phyloP scores from a whole-genome alignment of 192 early-diverging fungal genomes.

The Gonapodya prolifera region DNA sequence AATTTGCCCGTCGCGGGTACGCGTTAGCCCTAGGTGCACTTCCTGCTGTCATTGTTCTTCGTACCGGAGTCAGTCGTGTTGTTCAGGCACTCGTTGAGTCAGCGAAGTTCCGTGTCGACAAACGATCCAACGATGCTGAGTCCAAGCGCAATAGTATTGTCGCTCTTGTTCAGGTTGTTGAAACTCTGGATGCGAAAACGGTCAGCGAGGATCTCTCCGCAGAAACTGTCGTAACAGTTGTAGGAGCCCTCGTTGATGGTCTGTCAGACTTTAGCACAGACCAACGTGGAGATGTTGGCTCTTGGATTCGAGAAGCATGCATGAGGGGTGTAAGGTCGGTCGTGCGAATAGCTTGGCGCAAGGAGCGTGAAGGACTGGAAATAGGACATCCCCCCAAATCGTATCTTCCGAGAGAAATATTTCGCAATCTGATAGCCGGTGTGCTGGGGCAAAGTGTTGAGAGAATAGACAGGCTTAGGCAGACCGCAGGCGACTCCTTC shows the following conservation, averaged over 20 bases:
- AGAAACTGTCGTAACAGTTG: slow-evolving; percentile 24
- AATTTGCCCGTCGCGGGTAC: slow-evolving; percentile 43
- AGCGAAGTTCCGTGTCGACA: slow-evolving; percentile 10
- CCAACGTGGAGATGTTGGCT: slow-evolving; percentile 90
- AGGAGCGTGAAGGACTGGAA: slow-evolving; percentile 2
- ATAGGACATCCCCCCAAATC: background rate
- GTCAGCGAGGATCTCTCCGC: background rate
- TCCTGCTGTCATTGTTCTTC: background rate
- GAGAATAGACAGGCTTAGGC: slow-evolving; percentile 81
- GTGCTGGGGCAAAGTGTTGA: slow-evolving; percentile 71
- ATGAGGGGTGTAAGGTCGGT: slow-evolving; percentile 42
- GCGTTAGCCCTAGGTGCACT: slow-evolving; percentile 49
- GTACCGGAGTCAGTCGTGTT: background rate
- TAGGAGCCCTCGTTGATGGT: slow-evolving; percentile 43
- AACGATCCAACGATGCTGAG: slow-evolving; percentile 45
- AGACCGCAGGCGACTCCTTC: slow-evolving; percentile 54
- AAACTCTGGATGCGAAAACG: slow-evolving; percentile 5
- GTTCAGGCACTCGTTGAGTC: slow-evolving; percentile 6
- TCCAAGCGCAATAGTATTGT: slow-evolving; percentile 49
- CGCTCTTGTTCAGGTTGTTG: slow-evolving; percentile 34
- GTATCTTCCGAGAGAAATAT: slow-evolving; percentile 27
- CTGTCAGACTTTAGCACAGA: slow-evolving; percentile 78
- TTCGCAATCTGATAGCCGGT: slow-evolving; percentile 22
- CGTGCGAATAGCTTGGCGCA: slow-evolving; percentile 21
- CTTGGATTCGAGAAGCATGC: slow-evolving; percentile 70